These are phyloP conservation scores for Purpureocillium lavendulum DNA, from an alignment of 2,329 filamentous ascomycete species.

Conservation along the genomic window DNA sequence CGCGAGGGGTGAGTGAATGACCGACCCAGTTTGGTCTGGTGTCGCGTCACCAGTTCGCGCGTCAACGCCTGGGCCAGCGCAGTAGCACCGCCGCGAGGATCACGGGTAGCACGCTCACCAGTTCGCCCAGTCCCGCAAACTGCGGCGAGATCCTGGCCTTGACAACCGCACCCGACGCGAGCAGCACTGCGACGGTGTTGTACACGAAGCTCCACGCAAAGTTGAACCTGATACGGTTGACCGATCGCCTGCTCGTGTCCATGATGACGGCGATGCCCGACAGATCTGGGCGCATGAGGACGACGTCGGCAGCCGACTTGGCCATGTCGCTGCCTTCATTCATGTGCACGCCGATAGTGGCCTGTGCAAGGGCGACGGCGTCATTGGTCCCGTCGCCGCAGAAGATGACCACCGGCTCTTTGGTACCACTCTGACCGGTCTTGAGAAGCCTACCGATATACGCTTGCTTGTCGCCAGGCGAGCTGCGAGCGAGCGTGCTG, in stretches of 20 bases:
- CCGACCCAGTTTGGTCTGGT: no score
- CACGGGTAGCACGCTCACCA: constrained; percentile 67
- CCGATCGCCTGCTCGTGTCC: constrained; percentile 36
- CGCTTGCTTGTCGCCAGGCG: constrained; percentile 35
- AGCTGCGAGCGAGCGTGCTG: constrained; percentile 32
- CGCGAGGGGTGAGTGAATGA: no score
- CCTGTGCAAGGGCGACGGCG: constrained; percentile 61
- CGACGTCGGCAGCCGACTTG: constrained; percentile 57
- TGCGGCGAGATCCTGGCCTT: constrained; percentile 41
- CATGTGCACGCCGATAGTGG: constrained; percentile 64
- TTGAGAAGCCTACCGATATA: constrained; percentile 32
- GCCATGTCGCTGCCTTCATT: constrained; percentile 55
- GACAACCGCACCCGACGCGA: constrained; percentile 59
- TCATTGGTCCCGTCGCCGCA: constrained; percentile 76
- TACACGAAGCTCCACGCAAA: constrained; percentile 65
- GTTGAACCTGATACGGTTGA: constrained; percentile 53
- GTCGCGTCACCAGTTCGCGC: no score
- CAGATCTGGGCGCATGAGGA: constrained; percentile 52
- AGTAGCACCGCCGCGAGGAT: constrained; percentile 47
- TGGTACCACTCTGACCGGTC: constrained; percentile 8
- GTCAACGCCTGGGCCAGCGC: constrained; percentile 22
- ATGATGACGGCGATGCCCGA: constrained; percentile 49
- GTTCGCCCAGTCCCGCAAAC: constrained; percentile 62
- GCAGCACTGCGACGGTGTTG: constrained; percentile 58
- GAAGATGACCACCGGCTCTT: constrained; percentile 49